Percentiles rank a stretch among this genome's conserved stretches.
These are phyloP conservation scores for Stephanodiscus triporus DNA, from an alignment of 108 stramenopile genomes.

Conservation along the genomic window DNA sequence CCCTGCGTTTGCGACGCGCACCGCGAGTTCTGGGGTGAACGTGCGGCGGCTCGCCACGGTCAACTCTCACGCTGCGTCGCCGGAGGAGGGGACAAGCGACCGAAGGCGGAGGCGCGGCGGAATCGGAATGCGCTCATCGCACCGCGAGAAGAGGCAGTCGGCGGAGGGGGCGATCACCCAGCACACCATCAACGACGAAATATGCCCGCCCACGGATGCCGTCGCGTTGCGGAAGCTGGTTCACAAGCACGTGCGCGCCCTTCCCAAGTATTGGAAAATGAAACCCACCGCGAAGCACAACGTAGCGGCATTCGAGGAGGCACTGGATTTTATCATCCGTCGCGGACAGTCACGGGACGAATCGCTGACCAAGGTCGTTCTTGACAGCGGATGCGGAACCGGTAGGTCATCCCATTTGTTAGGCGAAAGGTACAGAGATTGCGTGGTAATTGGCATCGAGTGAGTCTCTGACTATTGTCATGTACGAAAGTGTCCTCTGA, in stretches of 20 bases:
- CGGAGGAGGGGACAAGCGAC: too few relatives aligned
- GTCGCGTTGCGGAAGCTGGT: conserved; percentile 39
- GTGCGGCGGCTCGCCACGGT: too few relatives aligned
- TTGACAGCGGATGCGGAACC: conserved; percentile 93
- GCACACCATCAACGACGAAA: conserved; percentile 64
- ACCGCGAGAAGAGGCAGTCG: too few relatives aligned
- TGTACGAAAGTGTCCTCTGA: neutral
- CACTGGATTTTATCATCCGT: conserved; percentile 37
- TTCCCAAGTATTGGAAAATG: conserved; percentile 33
- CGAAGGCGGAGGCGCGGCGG: too few relatives aligned
- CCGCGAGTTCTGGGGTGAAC: too few relatives aligned
- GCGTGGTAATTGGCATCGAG: conserved; percentile 83
- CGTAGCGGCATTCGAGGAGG: conserved; percentile 56
- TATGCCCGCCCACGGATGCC: conserved; percentile 54
- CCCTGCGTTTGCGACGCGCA: too few relatives aligned
- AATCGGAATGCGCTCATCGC: too few relatives aligned
- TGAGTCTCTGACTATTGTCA: conserved; percentile 16
- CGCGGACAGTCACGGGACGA: conserved; percentile 4
- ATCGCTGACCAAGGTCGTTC: conserved; percentile 44
- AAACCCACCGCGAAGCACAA: conserved; percentile 71
- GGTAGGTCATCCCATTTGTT: conserved; percentile 65
- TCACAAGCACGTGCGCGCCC: conserved; percentile 39
- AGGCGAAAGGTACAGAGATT: conserved; percentile 66
- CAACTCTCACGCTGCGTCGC: too few relatives aligned
- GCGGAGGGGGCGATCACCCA: conserved; percentile 18